A percentile compares a stretch with the other conserved stretches of the same genome.
These are phyloP conservation scores for Claviceps fusiformis DNA, from an alignment of 2,329 filamentous ascomycete genomes.

Conservation along the genomic window DNA sequence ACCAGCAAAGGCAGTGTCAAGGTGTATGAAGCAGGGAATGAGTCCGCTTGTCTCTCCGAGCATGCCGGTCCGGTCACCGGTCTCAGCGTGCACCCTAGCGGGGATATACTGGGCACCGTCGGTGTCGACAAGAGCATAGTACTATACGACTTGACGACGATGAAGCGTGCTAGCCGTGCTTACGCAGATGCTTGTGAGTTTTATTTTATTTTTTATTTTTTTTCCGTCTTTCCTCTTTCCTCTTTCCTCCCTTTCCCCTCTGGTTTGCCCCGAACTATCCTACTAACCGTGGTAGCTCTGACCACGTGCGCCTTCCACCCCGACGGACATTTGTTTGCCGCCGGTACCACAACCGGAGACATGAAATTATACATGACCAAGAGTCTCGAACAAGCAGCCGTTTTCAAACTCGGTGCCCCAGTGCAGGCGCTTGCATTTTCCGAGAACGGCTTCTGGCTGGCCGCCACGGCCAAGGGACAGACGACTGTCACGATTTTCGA, in stretches of 20 bases:
- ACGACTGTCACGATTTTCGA: constrained; percentile 79
- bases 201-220: not conserved
- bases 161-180: constrained; percentile 60
- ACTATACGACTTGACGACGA: constrained; percentile 64
- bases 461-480: constrained; percentile 64
- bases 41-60: constrained; percentile 57
- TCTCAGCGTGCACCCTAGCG: constrained; percentile 70
- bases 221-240: no score
- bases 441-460: constrained; percentile 95
- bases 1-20: constrained; percentile 68
- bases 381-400: constrained; percentile 61
- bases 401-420: constrained; percentile 55
- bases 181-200: constrained; percentile 66
- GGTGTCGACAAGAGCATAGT: constrained; percentile 87
- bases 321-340: constrained; percentile 86
- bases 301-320: constrained; percentile 81
- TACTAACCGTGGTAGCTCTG: constrained; percentile 38
- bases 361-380: constrained; percentile 86
- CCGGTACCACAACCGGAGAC: constrained; percentile 64
- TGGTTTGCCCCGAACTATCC: not conserved
- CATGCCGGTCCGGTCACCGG: constrained; percentile 73
- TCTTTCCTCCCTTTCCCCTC: not conserved
- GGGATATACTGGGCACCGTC: constrained; percentile 71
- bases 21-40: constrained; percentile 58
- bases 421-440: constrained; percentile 74